Evolutionary conservation across 2,329 filamentous ascomycete genomes (phyloP).

Genomic region (Neopestalotiopsis rosae): DNA sequence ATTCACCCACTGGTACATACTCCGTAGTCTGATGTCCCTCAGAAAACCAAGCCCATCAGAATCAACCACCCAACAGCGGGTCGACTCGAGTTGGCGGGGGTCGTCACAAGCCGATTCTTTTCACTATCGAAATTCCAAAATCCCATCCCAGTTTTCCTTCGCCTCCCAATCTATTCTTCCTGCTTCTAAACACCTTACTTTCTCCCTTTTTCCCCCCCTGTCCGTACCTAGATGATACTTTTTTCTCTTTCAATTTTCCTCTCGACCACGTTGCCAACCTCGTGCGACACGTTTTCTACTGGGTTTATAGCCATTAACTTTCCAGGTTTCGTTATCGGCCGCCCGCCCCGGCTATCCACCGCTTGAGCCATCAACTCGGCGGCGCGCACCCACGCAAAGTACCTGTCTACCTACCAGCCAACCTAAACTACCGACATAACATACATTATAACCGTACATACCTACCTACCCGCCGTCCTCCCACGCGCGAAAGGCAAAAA

Average conservation of each 20-base stretch:
- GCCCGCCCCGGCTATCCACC: neutral
- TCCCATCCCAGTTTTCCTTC: slow-evolving; percentile 19
- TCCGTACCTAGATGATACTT: slow-evolving; percentile 11
- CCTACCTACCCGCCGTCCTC: no score
- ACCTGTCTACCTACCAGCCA: no score
- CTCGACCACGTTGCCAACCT: neutral
- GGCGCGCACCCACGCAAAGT: no score
- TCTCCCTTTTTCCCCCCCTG: neutral
- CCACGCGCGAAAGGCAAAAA: neutral
- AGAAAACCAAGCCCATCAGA: neutral
- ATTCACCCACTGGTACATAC: neutral
- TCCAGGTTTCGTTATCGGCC: neutral
- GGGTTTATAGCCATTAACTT: neutral
- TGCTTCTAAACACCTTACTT: neutral
- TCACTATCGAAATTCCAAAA: slow-evolving; percentile 17
- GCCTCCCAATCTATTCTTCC: neutral
- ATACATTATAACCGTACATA: no score
- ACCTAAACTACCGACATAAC: no score
- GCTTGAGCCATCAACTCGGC: neutral
- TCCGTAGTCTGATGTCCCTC: neutral
- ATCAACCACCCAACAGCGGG: neutral
- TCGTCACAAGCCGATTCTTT: slow-evolving; percentile 17
- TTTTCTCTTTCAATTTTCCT: neutral
- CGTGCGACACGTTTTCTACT: neutral
- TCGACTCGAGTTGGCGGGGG: neutral